Conservation (phyloP, 108 stramenopile species). For the Bacterosira constricta region DNA sequence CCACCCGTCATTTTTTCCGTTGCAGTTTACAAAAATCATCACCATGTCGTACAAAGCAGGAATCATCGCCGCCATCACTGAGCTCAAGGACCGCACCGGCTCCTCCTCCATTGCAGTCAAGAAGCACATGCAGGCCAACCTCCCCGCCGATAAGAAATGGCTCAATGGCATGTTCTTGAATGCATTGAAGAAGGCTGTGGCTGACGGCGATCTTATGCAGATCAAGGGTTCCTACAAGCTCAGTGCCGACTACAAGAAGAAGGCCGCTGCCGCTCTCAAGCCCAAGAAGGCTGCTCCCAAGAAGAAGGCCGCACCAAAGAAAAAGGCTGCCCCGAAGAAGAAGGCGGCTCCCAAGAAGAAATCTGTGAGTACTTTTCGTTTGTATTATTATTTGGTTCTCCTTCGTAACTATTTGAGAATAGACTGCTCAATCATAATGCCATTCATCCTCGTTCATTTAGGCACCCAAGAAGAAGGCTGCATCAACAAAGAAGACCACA, state of each 20-base stretch:
- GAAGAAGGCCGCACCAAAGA: conserved; percentile 25
- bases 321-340: conserved; percentile 51
- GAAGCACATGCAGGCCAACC: conserved; percentile 3
- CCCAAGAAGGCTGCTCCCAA: conserved; percentile 10
- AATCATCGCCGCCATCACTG: conserved; percentile 1
- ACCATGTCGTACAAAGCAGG: conserved; percentile 10
- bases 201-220: conserved; percentile 45
- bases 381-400: background rate
- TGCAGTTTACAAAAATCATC: background rate
- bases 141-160: conserved; percentile 4
- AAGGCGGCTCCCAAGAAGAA: conserved; percentile 30
- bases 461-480: conserved; percentile 39
- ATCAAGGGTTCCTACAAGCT: conserved; percentile 56
- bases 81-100: conserved; percentile 4
- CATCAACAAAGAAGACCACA: conserved; percentile 27
- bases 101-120: conserved; percentile 1
- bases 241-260: conserved; percentile 58
- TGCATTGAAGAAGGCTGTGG: conserved; percentile 44
- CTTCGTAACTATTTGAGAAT: background rate
- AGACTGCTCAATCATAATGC: background rate
- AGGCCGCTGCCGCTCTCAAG: conserved; percentile 22
- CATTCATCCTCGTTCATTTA: conserved; percentile 5
- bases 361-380: background rate
- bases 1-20: too few species aligned
- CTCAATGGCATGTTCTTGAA: conserved; percentile 54